Evolutionary conservation across 768 basidiomycete species (phyloP), one percentile per base, ranked within the genome.

Genomic region (Mycena kentingensis): DNA sequence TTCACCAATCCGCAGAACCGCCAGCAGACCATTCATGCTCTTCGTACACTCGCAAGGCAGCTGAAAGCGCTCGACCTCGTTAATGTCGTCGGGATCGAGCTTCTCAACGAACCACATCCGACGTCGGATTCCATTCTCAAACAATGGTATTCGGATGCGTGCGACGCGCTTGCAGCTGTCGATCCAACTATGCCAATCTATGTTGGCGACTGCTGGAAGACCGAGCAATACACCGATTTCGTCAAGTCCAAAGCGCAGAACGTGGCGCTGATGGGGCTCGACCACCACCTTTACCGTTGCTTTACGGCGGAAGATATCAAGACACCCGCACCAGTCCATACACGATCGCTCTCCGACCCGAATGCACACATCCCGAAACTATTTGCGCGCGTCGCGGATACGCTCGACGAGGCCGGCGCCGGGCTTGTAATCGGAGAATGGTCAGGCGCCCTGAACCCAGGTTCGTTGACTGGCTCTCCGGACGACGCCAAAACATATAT

Each of bases 261-360:
- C 11, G 49, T 48, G 34, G 63, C 51, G 25, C 80, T 82, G 25
- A 71, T 84, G 18, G 82, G 86, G 13, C 71, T 92, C 34, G 91
- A 93, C 65, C 88, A 91, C 58, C 91, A 93, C 63, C 77, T 93
- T 19, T 93, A 93, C 63, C 81, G 91, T 22, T 90, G 88, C 67
- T 90, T 91, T 66, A 88, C 87, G 0, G 54, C 65, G 0, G 70
- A 70, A 1, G 91, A 93, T 65, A 78, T 68, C 16, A 53, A 65
- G 1, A 82, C 80, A 3, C 65, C 78, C 6, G 87, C 79, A 0
- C 62, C 75, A 3, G 74, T 79, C 37, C 90, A 89, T 61, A 73
- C 82, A 6, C 62, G 65, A 0, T 67, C 76, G 0, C 69, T 90
- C 18, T 64, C 66, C 26, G 74, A 79, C 43, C 64, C 63, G 0